A percentile compares a stretch with the other conserved stretches of the same genome.
phyloP scores from a whole-genome alignment of 2,329 filamentous ascomycete genomes.

The Rhynchosporium secalis region DNA sequence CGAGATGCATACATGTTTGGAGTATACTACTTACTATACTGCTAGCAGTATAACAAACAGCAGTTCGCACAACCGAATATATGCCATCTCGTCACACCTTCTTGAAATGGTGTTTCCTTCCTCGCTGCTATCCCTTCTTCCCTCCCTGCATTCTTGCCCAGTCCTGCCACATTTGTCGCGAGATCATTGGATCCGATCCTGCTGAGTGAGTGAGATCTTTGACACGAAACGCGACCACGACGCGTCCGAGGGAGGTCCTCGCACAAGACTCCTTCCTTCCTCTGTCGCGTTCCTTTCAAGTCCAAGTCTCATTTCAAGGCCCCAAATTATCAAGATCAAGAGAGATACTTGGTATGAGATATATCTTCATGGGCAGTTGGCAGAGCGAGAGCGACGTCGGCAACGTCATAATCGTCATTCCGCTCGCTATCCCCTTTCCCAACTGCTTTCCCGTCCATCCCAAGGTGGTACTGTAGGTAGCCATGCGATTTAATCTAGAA shows the following conservation, averaged over 20 bases:
- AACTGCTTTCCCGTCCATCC: neutral
- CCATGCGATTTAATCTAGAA: too few relatives aligned
- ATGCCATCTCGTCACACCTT: too few relatives aligned
- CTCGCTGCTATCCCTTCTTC: constrained; percentile 23
- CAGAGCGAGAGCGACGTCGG: too few relatives aligned
- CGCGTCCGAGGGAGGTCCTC: neutral
- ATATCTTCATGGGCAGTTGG: too few relatives aligned
- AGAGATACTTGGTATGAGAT: too few relatives aligned
- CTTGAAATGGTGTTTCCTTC: neutral
- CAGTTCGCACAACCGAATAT: constrained; percentile 10
- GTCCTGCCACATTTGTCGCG: constrained; percentile 26
- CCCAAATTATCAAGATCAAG: neutral
- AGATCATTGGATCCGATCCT: constrained; percentile 23
- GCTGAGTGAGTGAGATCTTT: neutral
- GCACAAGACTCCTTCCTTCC: constrained; percentile 19
- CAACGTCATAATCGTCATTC: constrained; percentile 1
- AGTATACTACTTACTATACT: neutral
- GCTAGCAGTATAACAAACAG: neutral
- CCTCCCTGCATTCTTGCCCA: neutral
- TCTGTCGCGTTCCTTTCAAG: too few relatives aligned
- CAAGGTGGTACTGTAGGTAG: too few relatives aligned
- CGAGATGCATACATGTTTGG: neutral
- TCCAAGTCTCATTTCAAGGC: neutral
- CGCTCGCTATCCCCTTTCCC: constrained; percentile 4
- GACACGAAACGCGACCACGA: neutral